These are phyloP conservation scores for Saccharomycopsis capsularis DNA, from an alignment of 805 yeast species.

Conservation along the genomic window DNA sequence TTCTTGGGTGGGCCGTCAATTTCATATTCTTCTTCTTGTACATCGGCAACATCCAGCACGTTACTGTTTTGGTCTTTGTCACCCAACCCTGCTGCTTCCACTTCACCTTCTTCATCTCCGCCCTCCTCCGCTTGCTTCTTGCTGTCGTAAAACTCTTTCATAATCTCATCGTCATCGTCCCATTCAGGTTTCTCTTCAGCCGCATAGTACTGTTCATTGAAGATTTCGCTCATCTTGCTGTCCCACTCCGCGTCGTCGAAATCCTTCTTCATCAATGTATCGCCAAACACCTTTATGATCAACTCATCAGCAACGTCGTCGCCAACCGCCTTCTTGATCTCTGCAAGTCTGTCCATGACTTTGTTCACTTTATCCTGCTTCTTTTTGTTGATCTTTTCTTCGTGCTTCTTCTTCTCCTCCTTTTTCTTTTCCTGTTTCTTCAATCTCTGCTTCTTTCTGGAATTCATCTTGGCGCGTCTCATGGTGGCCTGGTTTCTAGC, in stretches of 20 bases:
- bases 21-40: conserved; percentile 36
- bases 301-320: conserved; percentile 52
- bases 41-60: conserved; percentile 23
- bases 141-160: conserved; percentile 33
- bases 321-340: conserved; percentile 64
- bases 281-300: conserved; percentile 61
- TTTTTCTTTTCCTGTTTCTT: conserved; percentile 49
- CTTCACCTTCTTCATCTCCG: conserved; percentile 30
- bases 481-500: conserved; percentile 92
- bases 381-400: conserved; percentile 59
- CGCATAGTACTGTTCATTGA: conserved; percentile 77
- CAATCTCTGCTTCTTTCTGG: conserved; percentile 79
- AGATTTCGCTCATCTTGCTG: conserved; percentile 70
- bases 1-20: conserved; percentile 30
- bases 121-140: conserved; percentile 30
- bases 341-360: conserved; percentile 61
- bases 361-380: conserved; percentile 71
- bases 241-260: conserved; percentile 93
- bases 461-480: conserved; percentile 67
- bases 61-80: conserved; percentile 24
- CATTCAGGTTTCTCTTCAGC: conserved; percentile 57
- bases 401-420: conserved; percentile 46
- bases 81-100: conserved; percentile 24
- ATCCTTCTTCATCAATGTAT: conserved; percentile 74
- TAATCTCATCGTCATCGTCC: conserved; percentile 52